phyloP scores from a whole-genome alignment of 306 rosid species.

The Adenanthera pavonina region DNA sequence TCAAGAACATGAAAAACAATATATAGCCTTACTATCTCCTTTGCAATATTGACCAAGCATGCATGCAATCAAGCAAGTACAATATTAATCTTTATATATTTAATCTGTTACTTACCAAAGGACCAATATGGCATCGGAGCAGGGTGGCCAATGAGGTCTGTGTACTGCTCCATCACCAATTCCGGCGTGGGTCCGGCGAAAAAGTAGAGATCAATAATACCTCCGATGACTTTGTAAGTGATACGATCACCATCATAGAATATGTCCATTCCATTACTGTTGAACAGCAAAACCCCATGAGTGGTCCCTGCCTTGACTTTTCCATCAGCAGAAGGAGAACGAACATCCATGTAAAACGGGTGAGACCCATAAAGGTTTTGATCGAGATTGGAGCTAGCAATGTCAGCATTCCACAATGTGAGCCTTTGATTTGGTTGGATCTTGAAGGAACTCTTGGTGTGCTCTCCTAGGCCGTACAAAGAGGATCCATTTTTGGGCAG shows the following conservation, averaged over 20 bases:
- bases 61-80: background rate
- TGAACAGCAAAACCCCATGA: conserved; percentile 1
- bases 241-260: conserved; percentile 3
- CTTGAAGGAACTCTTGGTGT: conserved; percentile 54
- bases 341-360: conserved; percentile 80
- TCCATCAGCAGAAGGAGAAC: conserved; percentile 36
- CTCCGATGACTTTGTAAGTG: background rate
- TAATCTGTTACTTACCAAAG: background rate
- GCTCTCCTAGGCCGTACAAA: conserved; percentile 80
- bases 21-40: background rate
- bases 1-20: background rate
- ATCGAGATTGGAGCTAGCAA: conserved; percentile 48
- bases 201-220: background rate
- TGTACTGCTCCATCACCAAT: background rate
- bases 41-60: background rate
- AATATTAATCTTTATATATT: background rate
- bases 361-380: conserved; percentile 87
- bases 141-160: background rate
- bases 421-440: conserved; percentile 51
- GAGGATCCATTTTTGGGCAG: conserved; percentile 61
- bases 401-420: conserved; percentile 72
- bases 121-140: background rate
- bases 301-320: background rate
- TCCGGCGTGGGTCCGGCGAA: background rate
- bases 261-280: background rate